Base-by-base conservation (phyloP, 306 rosid genomes). In the Senna tora region DNA sequence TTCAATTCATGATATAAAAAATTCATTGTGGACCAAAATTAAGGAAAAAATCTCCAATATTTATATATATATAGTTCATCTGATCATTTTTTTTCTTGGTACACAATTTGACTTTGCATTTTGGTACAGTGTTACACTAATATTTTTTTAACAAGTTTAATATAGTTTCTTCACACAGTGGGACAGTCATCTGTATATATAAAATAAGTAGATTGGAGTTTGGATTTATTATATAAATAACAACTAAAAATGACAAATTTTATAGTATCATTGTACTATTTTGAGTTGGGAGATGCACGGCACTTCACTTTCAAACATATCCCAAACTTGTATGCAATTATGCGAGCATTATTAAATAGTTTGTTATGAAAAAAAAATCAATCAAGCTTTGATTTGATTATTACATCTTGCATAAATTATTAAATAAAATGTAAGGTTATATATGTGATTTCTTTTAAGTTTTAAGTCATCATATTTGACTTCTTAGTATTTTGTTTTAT, bases 211-310 rank as follows among this genome's bases (percentile, higher is more conserved):
- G 15, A 20, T 43, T 66, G 22, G 21, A 47, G 4, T 0, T 42
- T 38, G 33, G 16, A 30, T 14, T 13, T 49, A 34, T 49, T 52
- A 36, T 36, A 36, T 36, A 36, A 36, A 36, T 25, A 25, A 10
- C 47, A 33, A 60, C 19, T 49, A 25, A 49, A 36, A 5, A 50
- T 21, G 20, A 17, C 14, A 61, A 50, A 36, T 34, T 49, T 50
- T 46, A 13, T 25, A 25, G n/a, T 52, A 47, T 51, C 30, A 0
- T 17, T 42, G 3, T 64, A 54, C 49, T 42, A 13, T 45, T 32
- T 50, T 19, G 5, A 65, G 57, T 75, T 66, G 61, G 59, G 68
- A 75, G 6, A 66, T 15, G 36, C 79, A 75, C 67, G 79, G 50
- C 69, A 66, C 79, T 30, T 14, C 54, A 9, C 19, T 75, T 54